These are phyloP conservation scores for Penicillium diatomitis DNA, from an alignment of 495 filamentous ascomycete species.

Conservation along the genomic window DNA sequence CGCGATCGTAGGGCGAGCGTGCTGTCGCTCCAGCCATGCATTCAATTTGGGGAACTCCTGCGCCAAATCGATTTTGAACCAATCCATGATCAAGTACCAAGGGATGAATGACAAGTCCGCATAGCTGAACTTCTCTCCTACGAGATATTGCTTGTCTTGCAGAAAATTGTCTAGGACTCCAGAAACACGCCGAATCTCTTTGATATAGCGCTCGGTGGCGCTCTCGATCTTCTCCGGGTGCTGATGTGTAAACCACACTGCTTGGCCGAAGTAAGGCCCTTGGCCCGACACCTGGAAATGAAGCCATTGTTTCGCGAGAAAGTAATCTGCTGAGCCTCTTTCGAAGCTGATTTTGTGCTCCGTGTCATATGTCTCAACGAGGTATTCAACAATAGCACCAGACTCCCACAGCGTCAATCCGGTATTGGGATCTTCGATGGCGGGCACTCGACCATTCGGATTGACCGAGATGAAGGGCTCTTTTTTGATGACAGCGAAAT, in stretches of 20 bases:
- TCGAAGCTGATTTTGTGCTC: conserved; percentile 49
- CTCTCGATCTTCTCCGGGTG: conserved; percentile 51
- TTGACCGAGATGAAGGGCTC: conserved; percentile 48
- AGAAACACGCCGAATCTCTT: conserved; percentile 52
- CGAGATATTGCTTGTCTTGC: conserved; percentile 45
- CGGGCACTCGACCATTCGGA: conserved; percentile 59
- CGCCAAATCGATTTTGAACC: conserved; percentile 19
- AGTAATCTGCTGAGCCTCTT: conserved; percentile 37
- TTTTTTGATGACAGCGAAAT: conserved; percentile 47
- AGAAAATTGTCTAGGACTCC: conserved; percentile 48
- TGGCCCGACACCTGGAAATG: conserved; percentile 62
- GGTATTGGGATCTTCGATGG: conserved; percentile 61
- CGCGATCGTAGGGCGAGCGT: conserved; percentile 27
- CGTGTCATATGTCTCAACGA: conserved; percentile 63
- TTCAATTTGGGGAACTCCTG: conserved; percentile 32
- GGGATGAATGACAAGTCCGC: conserved; percentile 51
- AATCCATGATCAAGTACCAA: conserved; percentile 32
- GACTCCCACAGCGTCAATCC: conserved; percentile 60
- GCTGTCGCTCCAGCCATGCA: conserved; percentile 36
- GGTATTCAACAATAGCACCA: conserved; percentile 64
- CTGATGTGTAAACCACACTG: conserved; percentile 42
- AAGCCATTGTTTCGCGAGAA: conserved; percentile 54
- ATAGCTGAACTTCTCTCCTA: conserved; percentile 49
- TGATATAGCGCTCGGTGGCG: conserved; percentile 49
- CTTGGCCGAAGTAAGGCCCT: conserved; percentile 59